phyloP scores from a whole-genome alignment of 1,139 yeast species.

The Candida smagusa region DNA sequence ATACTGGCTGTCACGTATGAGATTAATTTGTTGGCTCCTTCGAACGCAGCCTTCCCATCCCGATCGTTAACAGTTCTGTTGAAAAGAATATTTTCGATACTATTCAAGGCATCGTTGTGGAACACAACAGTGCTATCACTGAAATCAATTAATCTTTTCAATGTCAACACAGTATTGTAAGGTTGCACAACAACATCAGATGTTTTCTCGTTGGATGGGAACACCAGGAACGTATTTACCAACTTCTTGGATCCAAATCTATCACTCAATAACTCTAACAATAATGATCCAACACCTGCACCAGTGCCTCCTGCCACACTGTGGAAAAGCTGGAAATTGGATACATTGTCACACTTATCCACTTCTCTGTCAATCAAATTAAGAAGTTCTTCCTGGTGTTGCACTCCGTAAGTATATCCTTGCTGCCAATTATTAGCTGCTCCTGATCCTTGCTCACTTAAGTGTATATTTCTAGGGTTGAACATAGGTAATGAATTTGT shows the following conservation, averaged over 20 bases:
- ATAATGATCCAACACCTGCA: conserved; percentile 84
- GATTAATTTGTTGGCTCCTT: conserved; percentile 80
- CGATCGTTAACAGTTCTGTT: conserved; percentile 10
- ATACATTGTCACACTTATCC: conserved; percentile 85
- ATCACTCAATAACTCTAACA: conserved; percentile 77
- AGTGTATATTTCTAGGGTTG: conserved; percentile 79
- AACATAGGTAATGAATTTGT: conserved; percentile 61
- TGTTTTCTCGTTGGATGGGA: conserved; percentile 71
- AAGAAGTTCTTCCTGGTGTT: conserved; percentile 65
- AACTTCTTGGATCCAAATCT: conserved; percentile 76
- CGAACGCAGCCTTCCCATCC: conserved; percentile 47
- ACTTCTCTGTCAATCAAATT: conserved; percentile 88
- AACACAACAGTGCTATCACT: conserved; percentile 86
- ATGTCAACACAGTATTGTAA: conserved; percentile 79
- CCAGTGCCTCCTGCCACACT: conserved; percentile 99
- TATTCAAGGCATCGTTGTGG: conserved; percentile 81
- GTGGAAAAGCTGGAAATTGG: conserved; percentile 87
- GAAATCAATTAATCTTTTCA: conserved; percentile 74
- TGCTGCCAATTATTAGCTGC: conserved; percentile 97
- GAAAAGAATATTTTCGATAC: conserved; percentile 55
- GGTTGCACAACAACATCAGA: conserved; percentile 98
- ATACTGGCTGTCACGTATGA: conserved; percentile 81
- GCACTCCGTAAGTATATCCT: conserved; percentile 77
- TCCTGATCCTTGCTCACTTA: conserved; percentile 78
- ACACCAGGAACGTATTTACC: conserved; percentile 80